Conservation (phyloP, 345 rosid genomes). For the Salix brachista region DNA sequence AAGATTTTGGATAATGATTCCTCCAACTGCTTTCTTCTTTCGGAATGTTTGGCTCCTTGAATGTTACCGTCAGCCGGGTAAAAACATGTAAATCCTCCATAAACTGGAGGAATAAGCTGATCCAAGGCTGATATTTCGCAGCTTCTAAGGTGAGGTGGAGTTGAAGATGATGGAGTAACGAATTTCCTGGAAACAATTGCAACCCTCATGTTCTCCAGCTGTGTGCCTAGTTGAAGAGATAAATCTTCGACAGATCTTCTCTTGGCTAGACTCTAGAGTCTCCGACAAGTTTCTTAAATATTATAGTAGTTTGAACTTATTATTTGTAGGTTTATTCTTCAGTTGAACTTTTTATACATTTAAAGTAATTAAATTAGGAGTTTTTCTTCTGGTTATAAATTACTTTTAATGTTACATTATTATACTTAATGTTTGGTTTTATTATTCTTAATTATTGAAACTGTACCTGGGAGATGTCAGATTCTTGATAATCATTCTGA, state of each 20-base stretch:
- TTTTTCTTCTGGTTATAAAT: background rate
- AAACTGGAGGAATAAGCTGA: slow-evolving; percentile 21
- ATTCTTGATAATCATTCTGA: background rate
- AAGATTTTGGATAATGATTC: slow-evolving; percentile 21
- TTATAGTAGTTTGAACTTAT: no score
- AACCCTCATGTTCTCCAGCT: slow-evolving; percentile 9
- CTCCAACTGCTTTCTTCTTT: slow-evolving; percentile 5
- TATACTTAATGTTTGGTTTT: background rate
- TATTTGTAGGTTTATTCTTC: background rate
- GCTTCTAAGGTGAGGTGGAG: slow-evolving; percentile 17
- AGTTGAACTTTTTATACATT: background rate
- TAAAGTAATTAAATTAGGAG: background rate
- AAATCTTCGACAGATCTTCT: background rate
- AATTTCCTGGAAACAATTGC: slow-evolving; percentile 23
- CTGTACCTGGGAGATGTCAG: background rate
- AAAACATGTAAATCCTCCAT: slow-evolving; percentile 15
- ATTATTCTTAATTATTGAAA: background rate
- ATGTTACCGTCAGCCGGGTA: slow-evolving; percentile 1
- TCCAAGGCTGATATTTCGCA: slow-evolving; percentile 20
- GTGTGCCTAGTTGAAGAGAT: background rate
- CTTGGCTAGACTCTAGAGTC: background rate
- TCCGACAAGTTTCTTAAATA: no score
- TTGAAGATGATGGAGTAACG: slow-evolving; percentile 22
- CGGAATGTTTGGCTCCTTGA: background rate
- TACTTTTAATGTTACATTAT: background rate